Percentiles rank a stretch among this genome's conserved stretches.
Conservation (phyloP, 2,329 filamentous ascomycete genomes). For the Sphaceloma murrayae region DNA sequence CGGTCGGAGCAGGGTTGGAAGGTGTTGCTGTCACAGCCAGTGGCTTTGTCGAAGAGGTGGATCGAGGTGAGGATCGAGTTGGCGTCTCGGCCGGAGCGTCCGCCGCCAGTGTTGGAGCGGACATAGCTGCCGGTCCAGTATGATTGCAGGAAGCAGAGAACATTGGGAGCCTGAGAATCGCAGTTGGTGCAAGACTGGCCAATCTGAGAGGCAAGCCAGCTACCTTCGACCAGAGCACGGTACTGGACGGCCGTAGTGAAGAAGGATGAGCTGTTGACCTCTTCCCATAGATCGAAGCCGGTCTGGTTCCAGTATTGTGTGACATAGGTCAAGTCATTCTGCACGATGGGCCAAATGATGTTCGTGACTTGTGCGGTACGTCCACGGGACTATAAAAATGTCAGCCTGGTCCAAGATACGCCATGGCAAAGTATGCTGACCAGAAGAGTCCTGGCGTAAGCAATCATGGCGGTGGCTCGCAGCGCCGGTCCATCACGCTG, state of each 20-base stretch:
- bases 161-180: constrained; percentile 54
- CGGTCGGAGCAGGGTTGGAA: constrained; percentile 65
- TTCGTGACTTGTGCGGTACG: constrained; percentile 38
- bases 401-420: neutral
- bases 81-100: constrained; percentile 59
- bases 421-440: constrained; percentile 37
- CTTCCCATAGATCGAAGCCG: constrained; percentile 74
- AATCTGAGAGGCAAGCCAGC: constrained; percentile 53
- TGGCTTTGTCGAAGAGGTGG: constrained; percentile 55
- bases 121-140: constrained; percentile 64
- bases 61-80: constrained; percentile 53
- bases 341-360: constrained; percentile 62
- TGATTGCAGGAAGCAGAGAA: constrained; percentile 62
- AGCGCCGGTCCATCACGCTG: constrained; percentile 75
- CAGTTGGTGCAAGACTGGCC: constrained; percentile 53
- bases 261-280: constrained; percentile 66
- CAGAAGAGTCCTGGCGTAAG: constrained; percentile 63
- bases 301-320: constrained; percentile 55
- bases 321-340: constrained; percentile 67
- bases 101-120: constrained; percentile 56
- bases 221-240: constrained; percentile 55
- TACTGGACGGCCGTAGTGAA: constrained; percentile 65
- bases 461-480: constrained; percentile 61
- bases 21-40: constrained; percentile 55
- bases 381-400: constrained; percentile 17